Evolutionary conservation across 2,329 filamentous ascomycete species (phyloP).

Genomic region (Colletotrichum sp.): DNA sequence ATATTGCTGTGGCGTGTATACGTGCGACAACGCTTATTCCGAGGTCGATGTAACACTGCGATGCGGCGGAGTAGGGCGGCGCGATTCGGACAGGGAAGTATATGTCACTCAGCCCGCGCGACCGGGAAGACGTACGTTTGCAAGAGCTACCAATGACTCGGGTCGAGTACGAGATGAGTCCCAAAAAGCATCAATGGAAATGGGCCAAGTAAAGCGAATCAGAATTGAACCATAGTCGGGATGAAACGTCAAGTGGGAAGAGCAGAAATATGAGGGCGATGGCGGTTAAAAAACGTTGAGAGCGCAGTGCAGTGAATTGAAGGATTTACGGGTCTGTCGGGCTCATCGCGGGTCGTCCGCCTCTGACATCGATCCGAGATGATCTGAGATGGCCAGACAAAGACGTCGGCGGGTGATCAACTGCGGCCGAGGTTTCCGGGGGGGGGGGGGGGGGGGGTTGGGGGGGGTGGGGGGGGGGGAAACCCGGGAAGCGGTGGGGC

Average conservation of each 20-base stretch:
- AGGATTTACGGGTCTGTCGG: background rate
- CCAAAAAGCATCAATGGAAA: background rate
- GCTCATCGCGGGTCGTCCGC: background rate
- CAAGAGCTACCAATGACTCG: slow-evolving; percentile 4
- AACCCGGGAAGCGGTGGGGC: too few species aligned
- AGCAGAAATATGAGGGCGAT: background rate
- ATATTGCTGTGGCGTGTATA: background rate
- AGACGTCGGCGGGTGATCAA: background rate
- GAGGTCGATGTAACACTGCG: background rate
- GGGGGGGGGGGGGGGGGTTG: too few species aligned
- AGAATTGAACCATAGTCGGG: background rate
- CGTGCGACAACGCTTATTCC: background rate
- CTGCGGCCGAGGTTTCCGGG: background rate
- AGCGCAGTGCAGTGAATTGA: background rate
- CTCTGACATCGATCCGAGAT: background rate
- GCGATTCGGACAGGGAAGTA: background rate
- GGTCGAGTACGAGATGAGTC: background rate
- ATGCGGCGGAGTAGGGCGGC: background rate
- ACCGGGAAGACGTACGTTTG: background rate
- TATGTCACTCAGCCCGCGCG: background rate
- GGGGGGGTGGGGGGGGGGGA: too few species aligned
- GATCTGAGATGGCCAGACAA: background rate
- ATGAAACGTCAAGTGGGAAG: background rate
- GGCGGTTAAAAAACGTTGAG: background rate
- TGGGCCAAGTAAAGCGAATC: background rate